Evolutionary conservation across 1,284 basidiomycete species (phyloP).

Genomic region (Exobasidium rhododendri): DNA sequence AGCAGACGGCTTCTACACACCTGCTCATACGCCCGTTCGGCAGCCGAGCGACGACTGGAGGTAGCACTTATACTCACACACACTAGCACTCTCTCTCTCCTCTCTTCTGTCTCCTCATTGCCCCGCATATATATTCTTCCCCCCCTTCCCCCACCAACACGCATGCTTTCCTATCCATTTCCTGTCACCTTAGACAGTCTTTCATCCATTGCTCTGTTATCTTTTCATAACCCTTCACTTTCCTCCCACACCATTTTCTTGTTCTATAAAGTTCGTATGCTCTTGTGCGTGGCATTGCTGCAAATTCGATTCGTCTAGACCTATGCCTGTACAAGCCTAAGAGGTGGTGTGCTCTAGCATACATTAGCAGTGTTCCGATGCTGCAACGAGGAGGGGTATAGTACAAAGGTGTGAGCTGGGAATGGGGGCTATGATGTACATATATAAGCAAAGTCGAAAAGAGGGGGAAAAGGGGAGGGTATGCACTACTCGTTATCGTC

Average conservation of each 20-base stretch:
- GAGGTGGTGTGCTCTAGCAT: neutral
- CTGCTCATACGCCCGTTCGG: neutral
- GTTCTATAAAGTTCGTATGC: too few relatives aligned
- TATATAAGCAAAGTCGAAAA: too few relatives aligned
- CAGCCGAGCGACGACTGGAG: neutral
- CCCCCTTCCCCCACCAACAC: neutral
- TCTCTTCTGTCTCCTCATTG: neutral
- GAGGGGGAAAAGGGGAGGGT: too few relatives aligned
- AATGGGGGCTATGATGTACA: too few relatives aligned
- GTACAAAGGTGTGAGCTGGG: neutral
- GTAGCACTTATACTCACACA: neutral
- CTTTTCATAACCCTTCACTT: too few relatives aligned
- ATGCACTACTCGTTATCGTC: neutral
- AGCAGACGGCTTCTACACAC: conserved; percentile 6
- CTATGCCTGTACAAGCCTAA: too few relatives aligned
- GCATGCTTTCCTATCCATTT: neutral
- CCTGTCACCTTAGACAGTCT: neutral
- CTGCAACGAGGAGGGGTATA: neutral
- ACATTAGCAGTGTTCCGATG: neutral
- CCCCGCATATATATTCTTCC: neutral
- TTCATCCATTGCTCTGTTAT: conserved; percentile 1
- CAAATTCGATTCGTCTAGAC: too few relatives aligned
- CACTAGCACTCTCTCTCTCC: neutral
- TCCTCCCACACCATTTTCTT: neutral
- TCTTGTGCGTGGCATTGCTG: too few relatives aligned